phyloP scores from a whole-genome alignment of 2,329 filamentous ascomycete species.

The Diaporthe batatas region DNA sequence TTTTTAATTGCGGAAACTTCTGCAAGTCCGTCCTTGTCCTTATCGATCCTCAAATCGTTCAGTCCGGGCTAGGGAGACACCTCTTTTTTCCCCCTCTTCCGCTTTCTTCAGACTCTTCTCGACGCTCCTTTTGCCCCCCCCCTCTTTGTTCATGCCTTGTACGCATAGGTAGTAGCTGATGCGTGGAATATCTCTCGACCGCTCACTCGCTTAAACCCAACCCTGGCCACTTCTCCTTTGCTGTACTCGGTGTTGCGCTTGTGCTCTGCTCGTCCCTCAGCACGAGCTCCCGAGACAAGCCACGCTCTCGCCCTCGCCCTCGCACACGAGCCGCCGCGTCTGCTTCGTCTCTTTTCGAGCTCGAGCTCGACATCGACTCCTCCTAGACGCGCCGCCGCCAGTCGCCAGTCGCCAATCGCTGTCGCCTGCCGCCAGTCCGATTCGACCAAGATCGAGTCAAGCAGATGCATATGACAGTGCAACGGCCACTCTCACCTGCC shows the following conservation, averaged over 20 bases:
- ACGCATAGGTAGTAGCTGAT: constrained; percentile 39
- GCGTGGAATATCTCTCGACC: constrained; percentile 36
- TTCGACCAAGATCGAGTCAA: constrained; percentile 30
- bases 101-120: constrained; percentile 35
- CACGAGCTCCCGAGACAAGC: constrained; percentile 26
- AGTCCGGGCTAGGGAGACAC: background rate
- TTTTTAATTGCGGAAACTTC: constrained; percentile 30
- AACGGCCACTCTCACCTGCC: background rate
- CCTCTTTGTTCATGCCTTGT: constrained; percentile 34
- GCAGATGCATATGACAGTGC: constrained; percentile 28
- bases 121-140: constrained; percentile 33
- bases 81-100: background rate
- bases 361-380: constrained; percentile 19
- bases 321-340: constrained; percentile 13
- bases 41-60: constrained; percentile 28
- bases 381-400: constrained; percentile 22
- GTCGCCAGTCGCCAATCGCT: background rate
- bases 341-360: background rate
- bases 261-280: constrained; percentile 34
- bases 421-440: background rate
- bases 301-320: background rate
- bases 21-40: constrained; percentile 28
- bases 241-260: constrained; percentile 11
- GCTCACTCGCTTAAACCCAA: constrained; percentile 36
- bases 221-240: constrained; percentile 25